Conservation (phyloP, 108 stramenopile species). For the Craspedostauros australis region DNA sequence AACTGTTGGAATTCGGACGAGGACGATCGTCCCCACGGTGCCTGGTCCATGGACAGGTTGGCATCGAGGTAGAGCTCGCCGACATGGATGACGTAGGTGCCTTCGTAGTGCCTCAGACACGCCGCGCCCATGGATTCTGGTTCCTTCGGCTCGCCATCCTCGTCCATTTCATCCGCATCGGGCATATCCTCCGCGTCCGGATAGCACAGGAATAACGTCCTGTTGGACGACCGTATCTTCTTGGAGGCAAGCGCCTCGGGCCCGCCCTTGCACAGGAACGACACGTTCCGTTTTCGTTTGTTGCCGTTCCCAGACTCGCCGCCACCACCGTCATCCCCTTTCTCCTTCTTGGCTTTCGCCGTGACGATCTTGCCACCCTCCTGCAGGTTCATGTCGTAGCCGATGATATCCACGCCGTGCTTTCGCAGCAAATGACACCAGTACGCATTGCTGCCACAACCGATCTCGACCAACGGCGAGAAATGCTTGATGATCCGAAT, state of each 20-base stretch:
- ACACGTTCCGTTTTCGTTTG: conserved; percentile 7
- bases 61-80: conserved; percentile 69
- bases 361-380: conserved; percentile 50
- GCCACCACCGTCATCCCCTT: conserved; percentile 1
- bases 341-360: not conserved
- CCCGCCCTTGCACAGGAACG: conserved; percentile 46
- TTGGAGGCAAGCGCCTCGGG: conserved; percentile 45
- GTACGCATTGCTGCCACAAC: conserved; percentile 83
- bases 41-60: conserved; percentile 61
- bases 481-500: conserved; percentile 60
- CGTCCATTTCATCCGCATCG: conserved; percentile 5
- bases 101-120: conserved; percentile 65
- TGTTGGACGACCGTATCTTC: conserved; percentile 29
- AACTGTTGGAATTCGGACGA: conserved; percentile 70
- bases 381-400: conserved; percentile 50
- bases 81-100: conserved; percentile 77
- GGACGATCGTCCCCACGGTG: conserved; percentile 83
- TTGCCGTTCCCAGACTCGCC: conserved; percentile 1
- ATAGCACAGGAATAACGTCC: conserved; percentile 82
- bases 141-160: conserved; percentile 14
- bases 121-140: conserved; percentile 55
- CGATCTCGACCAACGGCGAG: conserved; percentile 75
- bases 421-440: conserved; percentile 49
- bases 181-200: conserved; percentile 53
- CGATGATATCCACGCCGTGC: conserved; percentile 61